Evolutionary conservation across 1,284 basidiomycete species (phyloP).

Genomic region (Laetiporus sulphureus): DNA sequence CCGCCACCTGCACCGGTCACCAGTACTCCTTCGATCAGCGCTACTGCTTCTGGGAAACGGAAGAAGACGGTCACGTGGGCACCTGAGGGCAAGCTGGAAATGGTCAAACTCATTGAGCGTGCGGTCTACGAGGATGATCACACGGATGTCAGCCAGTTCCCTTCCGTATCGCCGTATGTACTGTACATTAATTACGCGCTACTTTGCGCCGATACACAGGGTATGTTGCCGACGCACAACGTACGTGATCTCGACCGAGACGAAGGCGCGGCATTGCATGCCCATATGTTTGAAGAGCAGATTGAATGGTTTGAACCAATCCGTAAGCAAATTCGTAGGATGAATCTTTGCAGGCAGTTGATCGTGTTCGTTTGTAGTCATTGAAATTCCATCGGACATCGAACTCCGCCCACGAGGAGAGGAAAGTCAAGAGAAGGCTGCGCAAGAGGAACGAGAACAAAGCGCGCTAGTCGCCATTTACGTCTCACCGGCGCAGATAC

Average conservation of each 20-base stretch:
- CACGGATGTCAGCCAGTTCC: constrained; percentile 62
- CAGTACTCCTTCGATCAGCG: constrained; percentile 23
- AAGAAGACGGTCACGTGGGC: constrained; percentile 77
- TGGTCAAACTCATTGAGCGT: constrained; percentile 70
- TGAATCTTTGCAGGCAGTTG: constrained; percentile 7
- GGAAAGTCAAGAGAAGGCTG: constrained; percentile 55
- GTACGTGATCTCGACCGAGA: constrained; percentile 77
- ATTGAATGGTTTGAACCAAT: constrained; percentile 76
- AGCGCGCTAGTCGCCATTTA: constrained; percentile 71
- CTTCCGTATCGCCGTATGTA: constrained; percentile 34
- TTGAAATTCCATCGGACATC: constrained; percentile 55
- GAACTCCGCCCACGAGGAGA: constrained; percentile 50
- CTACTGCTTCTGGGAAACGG: constrained; percentile 43
- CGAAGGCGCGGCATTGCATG: constrained; percentile 76
- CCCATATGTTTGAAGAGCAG: constrained; percentile 73
- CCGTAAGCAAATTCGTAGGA: constrained; percentile 42
- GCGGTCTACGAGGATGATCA: constrained; percentile 82
- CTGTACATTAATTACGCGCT: constrained; percentile 48
- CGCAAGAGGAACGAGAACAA: constrained; percentile 70
- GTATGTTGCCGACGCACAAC: constrained; percentile 56
- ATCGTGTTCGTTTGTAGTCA: constrained; percentile 32
- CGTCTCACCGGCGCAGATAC: constrained; percentile 59
- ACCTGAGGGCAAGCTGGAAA: constrained; percentile 61
- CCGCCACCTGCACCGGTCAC: constrained; percentile 29
- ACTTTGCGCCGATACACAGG: constrained; percentile 44